Evolutionary conservation across 148 eudicot genomes (phyloP), one percentile per base, ranked within the genome.

Genomic region (Chenopodium berlandieri): DNA sequence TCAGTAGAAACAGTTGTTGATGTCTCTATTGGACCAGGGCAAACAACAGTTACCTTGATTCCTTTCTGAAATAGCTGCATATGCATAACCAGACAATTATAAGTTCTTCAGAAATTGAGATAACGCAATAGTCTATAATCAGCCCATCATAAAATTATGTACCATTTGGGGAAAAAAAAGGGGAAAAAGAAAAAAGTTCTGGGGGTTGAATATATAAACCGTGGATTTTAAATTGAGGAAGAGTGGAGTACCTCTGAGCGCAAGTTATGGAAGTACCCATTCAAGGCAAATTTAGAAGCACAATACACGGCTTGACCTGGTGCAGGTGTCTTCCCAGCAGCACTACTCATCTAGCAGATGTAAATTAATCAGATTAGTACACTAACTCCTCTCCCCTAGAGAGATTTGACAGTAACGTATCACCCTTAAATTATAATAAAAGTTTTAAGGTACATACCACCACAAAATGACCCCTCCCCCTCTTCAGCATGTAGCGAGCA

Each of bases 281-380:
- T 90, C 72, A 95, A 82, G 76, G 97, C 99, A 91, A 88, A 92
- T 79, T 95, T 95, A 37, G 99, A 85, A 86, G 94, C 98, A 65
- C 97, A 95, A 80, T 95, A 95, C 48, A 95, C 88, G 75, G 99
- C 94, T 85, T 94, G 99, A 47, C 99, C 99, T 13, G 99, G 94
- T 82, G 99, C 92, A 84, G 99, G 99, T 76, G 89, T 62, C 86
- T 95, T 95, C 56, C 97, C 99, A 16, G 99, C 97, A 82, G 99
- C 97, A 88, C 99, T 95, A 87, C 99, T 94, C 95, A 95, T 95
- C 99, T 95, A 89, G 44, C 44, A 40, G 66, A 87, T 50, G 64
- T 74, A 9, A 75, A 46, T 20, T 30, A 84, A 75, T 79, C 46
- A 60, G 47, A 80, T 76, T 31, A 84, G 71, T 86, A 73, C 40